These are phyloP conservation scores for Penicillium sp. DNA, from an alignment of 2,329 filamentous ascomycete species.

Conservation along the genomic window DNA sequence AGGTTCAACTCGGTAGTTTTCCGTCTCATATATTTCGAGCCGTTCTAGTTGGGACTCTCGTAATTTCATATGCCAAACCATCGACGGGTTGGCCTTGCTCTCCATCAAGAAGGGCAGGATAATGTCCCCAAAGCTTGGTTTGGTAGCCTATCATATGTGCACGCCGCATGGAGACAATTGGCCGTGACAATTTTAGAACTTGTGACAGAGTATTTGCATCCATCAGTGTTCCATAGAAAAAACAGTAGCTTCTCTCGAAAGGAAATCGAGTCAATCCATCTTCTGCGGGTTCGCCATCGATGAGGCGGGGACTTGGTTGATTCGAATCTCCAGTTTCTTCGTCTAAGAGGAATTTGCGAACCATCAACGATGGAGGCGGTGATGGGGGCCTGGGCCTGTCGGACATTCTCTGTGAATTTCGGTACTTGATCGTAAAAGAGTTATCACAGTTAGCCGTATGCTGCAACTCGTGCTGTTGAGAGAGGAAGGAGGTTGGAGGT, in stretches of 20 bases:
- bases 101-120: conserved; percentile 15
- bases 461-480: no score
- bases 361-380: no score
- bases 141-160: conserved; percentile 13
- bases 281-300: no score
- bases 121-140: conserved; percentile 13
- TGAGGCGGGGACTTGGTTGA: no score
- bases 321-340: no score
- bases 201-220: conserved; percentile 9
- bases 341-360: no score
- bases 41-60: conserved; percentile 14
- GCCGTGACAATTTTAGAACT: conserved; percentile 6
- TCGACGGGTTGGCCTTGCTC: conserved; percentile 1
- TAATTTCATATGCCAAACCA: conserved; percentile 12
- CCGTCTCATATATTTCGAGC: conserved; percentile 17
- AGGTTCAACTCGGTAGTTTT: conserved; percentile 8
- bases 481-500: no score
- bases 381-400: no score
- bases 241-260: conserved; percentile 5
- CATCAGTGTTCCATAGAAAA: conserved; percentile 16
- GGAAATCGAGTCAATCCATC: not conserved
- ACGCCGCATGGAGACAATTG: not conserved
- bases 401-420: no score
- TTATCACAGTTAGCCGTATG: no score
- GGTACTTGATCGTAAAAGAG: no score